Evolutionary conservation across 768 basidiomycete genomes (phyloP).

Genomic region (Rhodotorula babjevae): DNA sequence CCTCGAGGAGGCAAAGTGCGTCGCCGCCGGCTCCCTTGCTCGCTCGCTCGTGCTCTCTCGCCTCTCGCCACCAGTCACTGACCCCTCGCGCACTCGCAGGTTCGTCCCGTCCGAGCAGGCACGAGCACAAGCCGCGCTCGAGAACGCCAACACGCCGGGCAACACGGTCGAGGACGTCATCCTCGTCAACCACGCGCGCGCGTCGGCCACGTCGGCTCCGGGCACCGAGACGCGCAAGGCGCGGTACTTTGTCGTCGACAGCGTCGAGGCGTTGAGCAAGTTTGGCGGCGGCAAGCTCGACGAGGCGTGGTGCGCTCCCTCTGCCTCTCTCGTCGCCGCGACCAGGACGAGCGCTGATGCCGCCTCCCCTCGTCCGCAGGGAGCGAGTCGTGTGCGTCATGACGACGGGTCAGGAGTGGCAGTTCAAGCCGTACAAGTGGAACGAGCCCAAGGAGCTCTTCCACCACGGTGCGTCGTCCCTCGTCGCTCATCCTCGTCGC

Average conservation of each 20-base stretch:
- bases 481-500: too few species aligned
- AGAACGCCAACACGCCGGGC: conserved; percentile 54
- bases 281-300: conserved; percentile 58
- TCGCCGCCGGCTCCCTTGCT: conserved; percentile 6
- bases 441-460: conserved; percentile 84
- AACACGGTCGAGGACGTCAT: conserved; percentile 74
- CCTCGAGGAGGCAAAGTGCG: conserved; percentile 78
- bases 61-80: not conserved
- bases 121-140: conserved; percentile 45
- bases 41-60: too few species aligned
- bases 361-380: conserved; percentile 38
- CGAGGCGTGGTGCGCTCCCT: conserved; percentile 66
- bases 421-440: conserved; percentile 97
- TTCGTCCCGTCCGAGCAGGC: conserved; percentile 75
- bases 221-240: conserved; percentile 41
- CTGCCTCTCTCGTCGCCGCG: not conserved
- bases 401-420: conserved; percentile 98
- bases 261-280: conserved; percentile 83
- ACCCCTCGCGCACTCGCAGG: conserved; percentile 44
- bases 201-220: conserved; percentile 55
- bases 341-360: not conserved
- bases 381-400: conserved; percentile 95
- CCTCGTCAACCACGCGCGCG: conserved; percentile 73
- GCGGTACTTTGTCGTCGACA: conserved; percentile 81
- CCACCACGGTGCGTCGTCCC: conserved; percentile 66